These are phyloP conservation scores for Ganoderma resinaceum DNA, from an alignment of 1,284 basidiomycete species.

Conservation along the genomic window DNA sequence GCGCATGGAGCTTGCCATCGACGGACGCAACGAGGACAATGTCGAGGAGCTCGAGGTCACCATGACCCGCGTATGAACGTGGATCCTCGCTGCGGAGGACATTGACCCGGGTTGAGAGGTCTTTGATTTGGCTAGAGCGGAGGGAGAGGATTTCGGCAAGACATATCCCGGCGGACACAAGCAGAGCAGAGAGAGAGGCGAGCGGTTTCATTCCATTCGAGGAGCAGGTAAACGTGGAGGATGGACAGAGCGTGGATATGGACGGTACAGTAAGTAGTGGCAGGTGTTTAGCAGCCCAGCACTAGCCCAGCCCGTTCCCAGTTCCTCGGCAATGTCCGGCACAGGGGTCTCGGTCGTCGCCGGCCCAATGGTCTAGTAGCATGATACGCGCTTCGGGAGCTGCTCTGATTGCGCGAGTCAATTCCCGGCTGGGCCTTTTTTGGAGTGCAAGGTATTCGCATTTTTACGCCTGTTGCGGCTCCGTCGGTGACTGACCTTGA, in stretches of 20 bases:
- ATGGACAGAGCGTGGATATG: background rate
- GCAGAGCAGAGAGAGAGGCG: conserved; percentile 29
- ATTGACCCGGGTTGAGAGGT: conserved; percentile 37
- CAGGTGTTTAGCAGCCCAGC: conserved; percentile 3
- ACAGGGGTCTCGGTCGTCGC: background rate
- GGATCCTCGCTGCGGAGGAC: conserved; percentile 21
- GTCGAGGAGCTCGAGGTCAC: conserved; percentile 71
- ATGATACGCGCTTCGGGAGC: background rate
- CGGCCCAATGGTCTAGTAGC: background rate
- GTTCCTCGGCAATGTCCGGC: background rate
- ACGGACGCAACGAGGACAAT: conserved; percentile 86
- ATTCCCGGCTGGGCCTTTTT: background rate
- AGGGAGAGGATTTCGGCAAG: conserved; percentile 38
- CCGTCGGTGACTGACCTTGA: no score
- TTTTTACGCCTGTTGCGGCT: no score
- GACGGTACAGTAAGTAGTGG: no score
- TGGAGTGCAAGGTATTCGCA: no score
- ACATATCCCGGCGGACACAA: conserved; percentile 37
- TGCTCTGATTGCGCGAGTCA: background rate
- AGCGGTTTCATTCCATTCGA: conserved; percentile 41
- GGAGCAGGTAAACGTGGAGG: conserved; percentile 1
- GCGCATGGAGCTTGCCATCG: conserved; percentile 90
- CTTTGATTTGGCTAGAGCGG: conserved; percentile 28
- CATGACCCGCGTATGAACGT: conserved; percentile 20
- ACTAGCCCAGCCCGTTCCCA: background rate